Conservation (phyloP, 495 filamentous ascomycete species). For the Pseudomonodictys pantanalensis region DNA sequence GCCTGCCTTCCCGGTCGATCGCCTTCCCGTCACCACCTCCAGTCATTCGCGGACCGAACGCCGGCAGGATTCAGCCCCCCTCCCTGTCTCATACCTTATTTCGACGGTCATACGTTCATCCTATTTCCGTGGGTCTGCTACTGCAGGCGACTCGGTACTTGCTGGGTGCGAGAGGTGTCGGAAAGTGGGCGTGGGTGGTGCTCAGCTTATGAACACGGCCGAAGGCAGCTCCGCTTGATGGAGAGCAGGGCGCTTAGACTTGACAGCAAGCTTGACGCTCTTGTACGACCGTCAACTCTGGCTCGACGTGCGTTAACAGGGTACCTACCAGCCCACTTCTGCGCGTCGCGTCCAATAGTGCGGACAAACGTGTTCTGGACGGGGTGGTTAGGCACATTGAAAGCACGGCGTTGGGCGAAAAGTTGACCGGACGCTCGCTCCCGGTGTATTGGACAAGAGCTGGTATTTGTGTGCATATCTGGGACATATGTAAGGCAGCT, state of each 20-base stretch:
- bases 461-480: constrained; percentile 24
- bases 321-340: constrained; percentile 8
- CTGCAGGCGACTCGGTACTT: not conserved
- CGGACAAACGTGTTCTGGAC: constrained; percentile 1
- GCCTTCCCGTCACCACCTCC: constrained; percentile 11
- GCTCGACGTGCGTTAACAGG: constrained; percentile 13
- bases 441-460: constrained; percentile 15
- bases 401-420: constrained; percentile 5
- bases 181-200: constrained; percentile 18
- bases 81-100: constrained; percentile 8
- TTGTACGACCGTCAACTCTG: constrained; percentile 23
- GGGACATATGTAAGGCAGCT: constrained; percentile 20
- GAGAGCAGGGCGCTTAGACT: constrained; percentile 29
- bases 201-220: constrained; percentile 17
- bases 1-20: constrained; percentile 32
- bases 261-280: constrained; percentile 18
- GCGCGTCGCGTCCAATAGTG: constrained; percentile 14
- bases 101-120: constrained; percentile 4
- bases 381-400: constrained; percentile 1
- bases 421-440: not conserved
- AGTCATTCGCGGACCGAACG: constrained; percentile 15
- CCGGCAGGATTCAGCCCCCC: constrained; percentile 22
- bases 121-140: not conserved
- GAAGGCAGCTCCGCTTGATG: constrained; percentile 9
- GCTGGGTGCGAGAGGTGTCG: not conserved